These are phyloP conservation scores for Hypsizygus marmoreus DNA, from an alignment of 768 basidiomycete genomes.

Conservation along the genomic window DNA sequence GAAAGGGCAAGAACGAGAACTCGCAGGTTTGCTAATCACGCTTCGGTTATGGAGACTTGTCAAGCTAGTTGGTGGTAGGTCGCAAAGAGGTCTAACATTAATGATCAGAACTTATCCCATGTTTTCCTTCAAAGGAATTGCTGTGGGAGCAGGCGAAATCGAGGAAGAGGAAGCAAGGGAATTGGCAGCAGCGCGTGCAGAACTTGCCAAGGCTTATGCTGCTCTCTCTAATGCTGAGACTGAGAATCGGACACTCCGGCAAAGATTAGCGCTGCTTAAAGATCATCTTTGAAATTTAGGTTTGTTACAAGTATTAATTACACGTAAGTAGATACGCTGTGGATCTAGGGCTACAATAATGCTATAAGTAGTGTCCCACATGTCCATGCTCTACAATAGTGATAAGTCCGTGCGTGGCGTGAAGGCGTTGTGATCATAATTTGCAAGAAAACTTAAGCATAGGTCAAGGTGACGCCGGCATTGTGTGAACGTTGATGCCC, in stretches of 20 bases:
- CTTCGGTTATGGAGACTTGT: slow-evolving; percentile 82
- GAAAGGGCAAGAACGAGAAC: slow-evolving; percentile 67
- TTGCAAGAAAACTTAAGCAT: not conserved
- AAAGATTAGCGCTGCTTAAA: slow-evolving; percentile 28
- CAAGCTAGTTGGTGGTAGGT: slow-evolving; percentile 66
- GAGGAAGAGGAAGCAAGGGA: slow-evolving; percentile 54
- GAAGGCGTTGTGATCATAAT: not conserved
- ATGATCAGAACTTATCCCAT: too few species aligned
- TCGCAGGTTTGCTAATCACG: slow-evolving; percentile 68
- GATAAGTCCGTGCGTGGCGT: not conserved
- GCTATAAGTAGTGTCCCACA: slow-evolving; percentile 9
- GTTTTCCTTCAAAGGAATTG: slow-evolving; percentile 58
- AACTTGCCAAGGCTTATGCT: slow-evolving; percentile 46
- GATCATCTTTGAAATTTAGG: slow-evolving; percentile 2
- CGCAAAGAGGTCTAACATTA: too few species aligned
- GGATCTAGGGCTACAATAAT: slow-evolving; percentile 2
- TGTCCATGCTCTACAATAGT: slow-evolving; percentile 6
- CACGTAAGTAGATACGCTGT: too few species aligned
- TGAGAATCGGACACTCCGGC: slow-evolving; percentile 57
- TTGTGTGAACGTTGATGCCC: slow-evolving; percentile 23
- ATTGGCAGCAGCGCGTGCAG: slow-evolving; percentile 48
- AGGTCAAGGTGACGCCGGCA: slow-evolving; percentile 19
- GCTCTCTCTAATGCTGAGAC: slow-evolving; percentile 46
- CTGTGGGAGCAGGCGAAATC: slow-evolving; percentile 74
- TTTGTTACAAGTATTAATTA: slow-evolving; percentile 4